phyloP scores from a whole-genome alignment of 2,329 filamentous ascomycete genomes.

The Chrysosporium keratinophilum region DNA sequence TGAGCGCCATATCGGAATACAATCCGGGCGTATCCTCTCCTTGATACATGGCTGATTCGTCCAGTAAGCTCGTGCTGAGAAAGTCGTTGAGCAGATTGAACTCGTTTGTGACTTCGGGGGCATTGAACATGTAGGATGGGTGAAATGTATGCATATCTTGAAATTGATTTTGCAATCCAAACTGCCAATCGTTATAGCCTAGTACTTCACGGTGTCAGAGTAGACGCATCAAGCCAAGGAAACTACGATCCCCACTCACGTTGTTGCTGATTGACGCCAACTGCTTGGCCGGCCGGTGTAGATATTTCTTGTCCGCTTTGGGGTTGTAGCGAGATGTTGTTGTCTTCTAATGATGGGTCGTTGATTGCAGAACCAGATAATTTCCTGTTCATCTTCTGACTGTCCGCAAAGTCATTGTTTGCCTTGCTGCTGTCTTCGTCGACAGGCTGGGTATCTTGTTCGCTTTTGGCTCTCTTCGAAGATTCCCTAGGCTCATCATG shows the following conservation, averaged over 20 bases:
- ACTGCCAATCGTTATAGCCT: slow-evolving; percentile 70
- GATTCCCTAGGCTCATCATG: slow-evolving; percentile 92
- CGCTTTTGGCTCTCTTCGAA: slow-evolving; percentile 68
- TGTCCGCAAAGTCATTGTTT: slow-evolving; percentile 36
- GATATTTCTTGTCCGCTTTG: slow-evolving; percentile 58
- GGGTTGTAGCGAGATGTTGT: slow-evolving; percentile 44
- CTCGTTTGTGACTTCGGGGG: slow-evolving; percentile 90
- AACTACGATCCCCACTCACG: slow-evolving; percentile 47
- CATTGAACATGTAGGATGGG: slow-evolving; percentile 87
- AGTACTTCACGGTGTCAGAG: slow-evolving; percentile 45
- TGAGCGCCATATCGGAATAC: slow-evolving; percentile 49
- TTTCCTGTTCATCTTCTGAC: slow-evolving; percentile 41
- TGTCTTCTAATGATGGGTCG: slow-evolving; percentile 35
- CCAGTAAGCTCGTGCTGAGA: slow-evolving; percentile 78
- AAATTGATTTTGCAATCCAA: slow-evolving; percentile 67
- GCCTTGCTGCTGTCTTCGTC: slow-evolving; percentile 47
- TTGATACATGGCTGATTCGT: slow-evolving; percentile 64
- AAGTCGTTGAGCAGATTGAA: slow-evolving; percentile 97
- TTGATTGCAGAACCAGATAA: slow-evolving; percentile 50
- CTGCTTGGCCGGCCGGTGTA: slow-evolving; percentile 56
- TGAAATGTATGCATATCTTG: slow-evolving; percentile 93
- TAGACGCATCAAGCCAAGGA: slow-evolving; percentile 14
- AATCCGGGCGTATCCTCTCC: slow-evolving; percentile 54
- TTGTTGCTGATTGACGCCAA: slow-evolving; percentile 58
- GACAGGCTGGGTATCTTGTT: slow-evolving; percentile 46